Evolutionary conservation across 306 rosid genomes (phyloP), one percentile per base, ranked within the genome.

Genomic region (Gastrolobium villosum): DNA sequence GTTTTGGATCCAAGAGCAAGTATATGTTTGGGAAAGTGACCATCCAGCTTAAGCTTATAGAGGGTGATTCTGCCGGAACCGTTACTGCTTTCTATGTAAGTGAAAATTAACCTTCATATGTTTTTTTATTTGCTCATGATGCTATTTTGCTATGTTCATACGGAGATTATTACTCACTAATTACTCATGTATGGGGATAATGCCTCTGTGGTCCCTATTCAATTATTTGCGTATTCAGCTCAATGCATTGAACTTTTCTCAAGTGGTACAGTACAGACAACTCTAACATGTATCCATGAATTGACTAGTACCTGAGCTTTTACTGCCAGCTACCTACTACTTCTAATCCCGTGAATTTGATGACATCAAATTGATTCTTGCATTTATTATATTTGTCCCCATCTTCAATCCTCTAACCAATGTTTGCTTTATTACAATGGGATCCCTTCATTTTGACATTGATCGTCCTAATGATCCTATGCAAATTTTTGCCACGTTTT

Each of bases 41-140:
- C 48, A 69, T 93, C 20, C 90, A 91, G 54, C 89, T 95, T 52
- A 95, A 95, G 86, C 99, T 95, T 71, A 72, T 95, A 5, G 90
- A 90, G 81, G 99, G 98, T 10, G 97, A 95, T 71, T 95, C 99
- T 35, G 97, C 98, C 20, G 98, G 99, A 87, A 93, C 98, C 1
- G 99, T 95, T 7, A 93, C 98, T 26, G 98, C 99, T 69, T 93
- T 86, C 85, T 95, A 93, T 81, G 99, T 91, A 70, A 90, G 98
- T 75, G 30, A 5, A 48, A 37, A 10, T n/a, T 7, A 7, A 6
- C 26, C 26, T 8, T 28, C 1, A 2, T 6, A 1, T 28, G 5
- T 49, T 0, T 37, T 20, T 20, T n/a, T 3, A 0, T 0, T 13
- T 7, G 4, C 20, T 7, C 6, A 31, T n/a, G 5, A 0, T 71